Conservation (phyloP, 129 eudicot species). For the Tanacetum coccineum region DNA sequence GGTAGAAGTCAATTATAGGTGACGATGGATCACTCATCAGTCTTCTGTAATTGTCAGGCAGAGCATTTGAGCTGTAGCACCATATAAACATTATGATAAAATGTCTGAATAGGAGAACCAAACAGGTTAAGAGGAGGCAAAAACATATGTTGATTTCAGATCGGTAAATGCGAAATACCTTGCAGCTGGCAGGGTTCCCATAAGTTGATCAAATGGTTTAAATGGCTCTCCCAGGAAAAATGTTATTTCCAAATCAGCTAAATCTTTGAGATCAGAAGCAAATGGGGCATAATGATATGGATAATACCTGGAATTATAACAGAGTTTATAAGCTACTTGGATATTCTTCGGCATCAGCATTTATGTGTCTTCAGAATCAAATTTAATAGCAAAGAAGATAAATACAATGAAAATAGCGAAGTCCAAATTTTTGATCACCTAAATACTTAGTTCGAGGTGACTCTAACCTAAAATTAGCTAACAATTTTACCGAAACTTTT, state of each 20-base stretch:
- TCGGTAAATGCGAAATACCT: slow-evolving; percentile 41
- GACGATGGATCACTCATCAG: slow-evolving; percentile 90
- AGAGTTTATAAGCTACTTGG: slow-evolving; percentile 7
- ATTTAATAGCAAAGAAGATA: not conserved
- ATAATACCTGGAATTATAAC: slow-evolving; percentile 66
- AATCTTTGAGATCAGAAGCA: slow-evolving; percentile 92
- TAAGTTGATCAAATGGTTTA: slow-evolving; percentile 97
- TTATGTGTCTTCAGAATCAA: not conserved
- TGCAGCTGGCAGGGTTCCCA: slow-evolving; percentile 99
- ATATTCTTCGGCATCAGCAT: not conserved
- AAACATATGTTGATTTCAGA: slow-evolving; percentile 12
- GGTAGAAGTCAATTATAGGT: slow-evolving; percentile 83
- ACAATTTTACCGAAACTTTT: not conserved
- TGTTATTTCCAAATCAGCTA: slow-evolving; percentile 80
- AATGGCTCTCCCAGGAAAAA: slow-evolving; percentile 93
- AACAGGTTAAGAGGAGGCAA: not conserved
- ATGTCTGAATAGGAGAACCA: not conserved
- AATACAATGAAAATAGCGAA: too few species aligned
- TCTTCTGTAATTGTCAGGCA: slow-evolving; percentile 73
- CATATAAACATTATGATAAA: slow-evolving; percentile 14
- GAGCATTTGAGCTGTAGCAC: slow-evolving; percentile 64
- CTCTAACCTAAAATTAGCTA: not conserved
- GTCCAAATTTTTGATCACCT: not conserved
- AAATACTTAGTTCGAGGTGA: slow-evolving; percentile 10
- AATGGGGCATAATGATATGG: slow-evolving; percentile 99